These are phyloP conservation scores for Exophiala mesophila DNA, from an alignment of 2,329 filamentous ascomycete species.

Conservation along the genomic window DNA sequence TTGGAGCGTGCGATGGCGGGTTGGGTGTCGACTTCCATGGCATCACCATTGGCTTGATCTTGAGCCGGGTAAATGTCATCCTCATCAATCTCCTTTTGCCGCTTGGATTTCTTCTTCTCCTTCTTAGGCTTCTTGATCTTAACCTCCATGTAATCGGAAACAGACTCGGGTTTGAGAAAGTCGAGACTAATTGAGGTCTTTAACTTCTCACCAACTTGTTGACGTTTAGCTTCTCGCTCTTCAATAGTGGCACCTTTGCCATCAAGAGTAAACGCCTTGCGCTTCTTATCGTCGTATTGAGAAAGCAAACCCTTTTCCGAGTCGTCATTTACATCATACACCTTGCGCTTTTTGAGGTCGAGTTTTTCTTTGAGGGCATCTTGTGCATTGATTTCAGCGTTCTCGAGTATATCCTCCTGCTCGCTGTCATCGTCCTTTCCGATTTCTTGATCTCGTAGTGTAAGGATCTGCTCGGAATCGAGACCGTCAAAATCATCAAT, in stretches of 20 bases:
- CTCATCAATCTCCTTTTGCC: slow-evolving; percentile 62
- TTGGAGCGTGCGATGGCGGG: slow-evolving; percentile 50
- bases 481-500: slow-evolving; percentile 68
- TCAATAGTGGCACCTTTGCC: slow-evolving; percentile 66
- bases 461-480: slow-evolving; percentile 70
- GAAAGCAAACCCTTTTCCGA: slow-evolving; percentile 68
- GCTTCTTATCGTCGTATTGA: slow-evolving; percentile 94
- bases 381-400: slow-evolving; percentile 38
- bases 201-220: slow-evolving; percentile 52
- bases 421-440: slow-evolving; percentile 61
- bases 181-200: slow-evolving; percentile 76
- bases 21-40: slow-evolving; percentile 71
- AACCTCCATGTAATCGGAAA: slow-evolving; percentile 87
- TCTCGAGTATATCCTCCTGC: slow-evolving; percentile 75
- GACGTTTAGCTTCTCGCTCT: slow-evolving; percentile 53
- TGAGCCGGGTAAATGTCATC: slow-evolving; percentile 48
- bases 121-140: slow-evolving; percentile 95
- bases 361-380: slow-evolving; percentile 58
- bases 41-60: slow-evolving; percentile 37
- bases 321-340: slow-evolving; percentile 78
- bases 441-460: slow-evolving; percentile 88
- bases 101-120: slow-evolving; percentile 69
- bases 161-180: slow-evolving; percentile 58
- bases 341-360: slow-evolving; percentile 88
- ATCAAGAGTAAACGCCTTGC: slow-evolving; percentile 82